Conservation (phyloP, 179 eudicot genomes). For the Vitellaria paradoxa region DNA sequence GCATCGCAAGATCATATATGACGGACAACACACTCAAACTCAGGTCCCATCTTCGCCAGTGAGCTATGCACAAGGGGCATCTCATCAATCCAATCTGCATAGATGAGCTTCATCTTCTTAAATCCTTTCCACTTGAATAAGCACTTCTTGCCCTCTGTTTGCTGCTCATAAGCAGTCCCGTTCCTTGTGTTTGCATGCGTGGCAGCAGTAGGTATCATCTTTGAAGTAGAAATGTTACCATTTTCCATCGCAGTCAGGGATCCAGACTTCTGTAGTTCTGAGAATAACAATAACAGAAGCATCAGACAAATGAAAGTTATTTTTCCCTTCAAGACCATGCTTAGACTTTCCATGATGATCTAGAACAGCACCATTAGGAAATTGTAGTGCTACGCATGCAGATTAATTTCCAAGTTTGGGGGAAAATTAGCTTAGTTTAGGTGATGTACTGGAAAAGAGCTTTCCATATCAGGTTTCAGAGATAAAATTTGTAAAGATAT, state of each 20-base stretch:
- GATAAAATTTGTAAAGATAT: neutral
- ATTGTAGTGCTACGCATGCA: neutral
- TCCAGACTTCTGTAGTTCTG: constrained; percentile 19
- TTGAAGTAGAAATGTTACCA: constrained; percentile 6
- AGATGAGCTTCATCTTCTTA: constrained; percentile 17
- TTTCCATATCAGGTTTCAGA: neutral
- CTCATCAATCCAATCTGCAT: constrained; percentile 33
- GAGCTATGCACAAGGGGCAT: constrained; percentile 5
- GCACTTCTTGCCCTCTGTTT: constrained; percentile 8
- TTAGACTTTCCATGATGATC: neutral
- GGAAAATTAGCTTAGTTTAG: neutral
- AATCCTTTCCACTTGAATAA: constrained; percentile 15
- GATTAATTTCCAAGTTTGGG: neutral
- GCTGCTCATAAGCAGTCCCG: constrained; percentile 8
- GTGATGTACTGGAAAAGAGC: neutral
- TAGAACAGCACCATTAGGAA: neutral
- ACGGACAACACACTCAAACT: neutral
- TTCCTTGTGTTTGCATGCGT: neutral
- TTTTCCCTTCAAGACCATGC: neutral
- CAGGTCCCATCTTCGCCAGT: constrained; percentile 9
- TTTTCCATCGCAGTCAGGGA: constrained; percentile 20
- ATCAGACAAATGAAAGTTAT: neutral
- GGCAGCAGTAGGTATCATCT: constrained; percentile 1
- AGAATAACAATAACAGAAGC: constrained; percentile 4
- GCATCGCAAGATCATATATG: neutral